Evolutionary conservation across 108 stramenopile species (phyloP), one percentile per base, ranked within the genome.

Genomic region (Pelagomonas calceolata): DNA sequence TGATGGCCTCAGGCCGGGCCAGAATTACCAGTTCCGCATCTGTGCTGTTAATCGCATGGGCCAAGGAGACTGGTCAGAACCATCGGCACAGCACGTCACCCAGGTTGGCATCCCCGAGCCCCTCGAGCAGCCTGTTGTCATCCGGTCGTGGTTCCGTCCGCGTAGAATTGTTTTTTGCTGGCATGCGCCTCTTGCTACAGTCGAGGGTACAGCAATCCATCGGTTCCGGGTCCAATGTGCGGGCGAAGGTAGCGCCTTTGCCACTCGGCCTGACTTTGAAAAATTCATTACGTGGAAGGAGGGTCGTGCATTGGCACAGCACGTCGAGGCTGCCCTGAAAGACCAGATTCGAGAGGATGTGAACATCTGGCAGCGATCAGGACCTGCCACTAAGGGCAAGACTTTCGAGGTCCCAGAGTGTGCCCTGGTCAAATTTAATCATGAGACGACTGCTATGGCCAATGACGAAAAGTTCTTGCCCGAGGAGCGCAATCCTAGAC

Each of bases 11-110:
- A 16, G 7, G 21, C 21, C 51, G 51, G 70, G 70, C 37, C 63
- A 60, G 39, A 63, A 60, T 36, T 73, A 73, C 68, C 73, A 73
- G 73, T 73, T 73, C 68, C 35, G 73, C 26, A 60, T 73, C 34
- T 16, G 73, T 34, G 73, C 73, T 33, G 64, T 69, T 66, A 73
- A 73, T 29, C 60, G 73, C 34, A 73, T 73, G 73, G 73, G 73
- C 32, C 34, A 44, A 34, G 68, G 73, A 4, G 29, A 32, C 31
- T 73, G 73, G 73, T n/a, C n/a, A 29, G 73, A 60, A 18, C 51
- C 68, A 0, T 39, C 36, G 34, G 60, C 68, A 4, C 73, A 73
- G 73, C 63, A 64, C 34, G 64, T 68, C 29, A 73, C 73, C 7
- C 33, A 73, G 0, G 63, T 69, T 7, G 73, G 66, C 60, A 60